A percentile compares a stretch with the other conserved stretches of the same genome.
Conservation (phyloP, 306 rosid species). For the apple (Malus domestica) region DNA sequence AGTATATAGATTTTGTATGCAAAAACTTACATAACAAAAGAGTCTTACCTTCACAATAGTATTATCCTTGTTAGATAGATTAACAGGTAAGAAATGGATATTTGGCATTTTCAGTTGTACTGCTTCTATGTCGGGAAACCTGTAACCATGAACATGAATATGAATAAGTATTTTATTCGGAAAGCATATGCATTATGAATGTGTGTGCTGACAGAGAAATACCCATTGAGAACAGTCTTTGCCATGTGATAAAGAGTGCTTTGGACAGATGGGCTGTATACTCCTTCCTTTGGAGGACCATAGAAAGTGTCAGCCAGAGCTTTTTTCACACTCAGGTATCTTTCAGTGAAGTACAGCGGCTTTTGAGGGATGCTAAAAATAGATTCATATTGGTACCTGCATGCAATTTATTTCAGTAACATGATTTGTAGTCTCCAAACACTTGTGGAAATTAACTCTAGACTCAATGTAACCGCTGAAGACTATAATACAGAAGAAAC, state of each 20-base stretch:
- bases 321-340: conserved; percentile 50
- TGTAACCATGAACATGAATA: conserved; percentile 30
- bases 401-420: conserved; percentile 15
- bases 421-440: conserved; percentile 4
- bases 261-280: conserved; percentile 91
- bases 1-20: not conserved
- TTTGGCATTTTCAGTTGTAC: conserved; percentile 90
- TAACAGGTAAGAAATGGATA: conserved; percentile 88
- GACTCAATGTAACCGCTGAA: not conserved
- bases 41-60: conserved; percentile 68
- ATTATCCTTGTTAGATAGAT: conserved; percentile 57
- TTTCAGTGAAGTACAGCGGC: conserved; percentile 60
- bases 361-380: conserved; percentile 45
- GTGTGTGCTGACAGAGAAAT: conserved; percentile 10
- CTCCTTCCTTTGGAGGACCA: conserved; percentile 72
- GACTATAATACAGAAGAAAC: not conserved
- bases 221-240: conserved; percentile 65
- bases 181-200: not conserved
- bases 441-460: conserved; percentile 3
- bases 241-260: conserved; percentile 89
- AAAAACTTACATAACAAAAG: not conserved
- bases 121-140: conserved; percentile 61
- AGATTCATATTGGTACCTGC: conserved; percentile 74
- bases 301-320: conserved; percentile 64
- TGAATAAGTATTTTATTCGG: not conserved